These are phyloP conservation scores for Leccinellum rugosiceps DNA, from an alignment of 768 basidiomycete genomes.

Conservation along the genomic window DNA sequence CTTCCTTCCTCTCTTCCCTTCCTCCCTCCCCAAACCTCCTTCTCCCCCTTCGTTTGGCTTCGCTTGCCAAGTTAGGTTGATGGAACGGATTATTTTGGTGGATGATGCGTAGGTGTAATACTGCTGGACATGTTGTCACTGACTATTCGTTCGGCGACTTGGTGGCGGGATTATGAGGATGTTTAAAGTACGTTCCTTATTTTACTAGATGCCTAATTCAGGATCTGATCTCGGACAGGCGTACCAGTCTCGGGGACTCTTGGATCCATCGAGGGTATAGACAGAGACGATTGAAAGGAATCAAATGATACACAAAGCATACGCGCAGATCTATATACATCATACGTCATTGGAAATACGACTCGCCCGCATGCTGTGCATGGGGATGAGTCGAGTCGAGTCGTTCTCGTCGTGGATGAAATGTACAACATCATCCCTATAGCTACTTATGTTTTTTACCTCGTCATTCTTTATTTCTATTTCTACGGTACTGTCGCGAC, in stretches of 20 bases:
- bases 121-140: background rate
- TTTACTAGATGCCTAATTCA: background rate
- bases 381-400: background rate
- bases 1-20: background rate
- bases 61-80: background rate
- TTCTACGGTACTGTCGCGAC: background rate
- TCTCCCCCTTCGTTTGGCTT: background rate
- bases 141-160: background rate
- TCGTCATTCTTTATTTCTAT: background rate
- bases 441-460: background rate
- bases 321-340: background rate
- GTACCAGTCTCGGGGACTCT: background rate
- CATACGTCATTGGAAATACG: too few species aligned
- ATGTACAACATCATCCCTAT: background rate
- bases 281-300: background rate
- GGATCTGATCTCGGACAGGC: background rate
- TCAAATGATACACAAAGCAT: background rate
- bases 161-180: background rate
- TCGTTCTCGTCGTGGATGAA: background rate
- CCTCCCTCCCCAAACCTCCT: background rate
- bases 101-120: background rate
- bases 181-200: background rate
- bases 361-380: background rate
- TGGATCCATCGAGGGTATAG: too few species aligned
- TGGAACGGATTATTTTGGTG: background rate